A percentile compares a stretch with the other conserved stretches of the same genome.
Evolutionary conservation across 768 basidiomycete genomes (phyloP).

Genomic region (Hericium rajendrae): DNA sequence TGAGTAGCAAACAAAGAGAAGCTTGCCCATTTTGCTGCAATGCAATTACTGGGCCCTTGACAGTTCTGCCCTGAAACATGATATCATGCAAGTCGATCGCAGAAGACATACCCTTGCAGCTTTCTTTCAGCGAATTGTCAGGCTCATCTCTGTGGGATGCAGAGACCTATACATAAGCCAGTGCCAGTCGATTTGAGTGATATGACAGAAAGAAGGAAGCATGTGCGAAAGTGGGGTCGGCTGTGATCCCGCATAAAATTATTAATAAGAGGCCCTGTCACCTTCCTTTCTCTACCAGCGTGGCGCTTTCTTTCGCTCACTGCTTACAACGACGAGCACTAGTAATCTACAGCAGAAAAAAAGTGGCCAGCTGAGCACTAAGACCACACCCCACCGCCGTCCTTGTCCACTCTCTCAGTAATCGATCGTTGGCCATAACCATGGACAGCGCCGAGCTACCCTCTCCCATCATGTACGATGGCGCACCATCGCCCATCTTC

Average conservation of each 20-base stretch:
- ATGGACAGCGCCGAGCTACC: not conserved
- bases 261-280: not conserved
- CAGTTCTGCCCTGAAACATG: no score
- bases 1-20: no score
- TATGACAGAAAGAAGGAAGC: not conserved
- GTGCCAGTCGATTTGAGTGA: not conserved
- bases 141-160: no score
- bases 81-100: no score
- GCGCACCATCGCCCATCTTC: slow-evolving; percentile 45
- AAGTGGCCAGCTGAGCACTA: not conserved
- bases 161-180: no score
- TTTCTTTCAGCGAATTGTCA: no score
- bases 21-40: no score
- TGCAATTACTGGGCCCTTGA: no score
- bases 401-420: not conserved
- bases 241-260: not conserved
- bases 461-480: not conserved
- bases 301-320: not conserved
- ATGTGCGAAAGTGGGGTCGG: not conserved
- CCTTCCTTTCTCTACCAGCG: not conserved
- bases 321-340: not conserved
- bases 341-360: not conserved
- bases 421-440: not conserved
- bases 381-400: not conserved
- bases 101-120: no score